These are phyloP conservation scores for Pseudocercospora fuligena DNA, from an alignment of 2,329 filamentous ascomycete species.

Conservation along the genomic window DNA sequence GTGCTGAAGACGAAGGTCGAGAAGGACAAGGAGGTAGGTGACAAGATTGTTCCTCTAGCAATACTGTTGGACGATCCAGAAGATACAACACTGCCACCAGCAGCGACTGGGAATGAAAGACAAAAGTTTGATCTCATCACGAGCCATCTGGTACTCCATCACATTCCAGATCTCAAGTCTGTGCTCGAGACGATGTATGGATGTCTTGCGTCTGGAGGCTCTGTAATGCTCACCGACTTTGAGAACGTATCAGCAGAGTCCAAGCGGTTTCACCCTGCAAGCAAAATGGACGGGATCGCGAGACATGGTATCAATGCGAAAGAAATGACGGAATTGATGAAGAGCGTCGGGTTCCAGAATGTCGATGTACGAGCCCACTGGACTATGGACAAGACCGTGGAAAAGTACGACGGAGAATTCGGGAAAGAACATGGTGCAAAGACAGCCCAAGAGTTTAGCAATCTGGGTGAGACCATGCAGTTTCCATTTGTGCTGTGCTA, in stretches of 20 bases:
- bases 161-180: conserved; percentile 31
- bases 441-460: background rate
- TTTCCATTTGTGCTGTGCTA: conserved; percentile 36
- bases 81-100: conserved; percentile 26
- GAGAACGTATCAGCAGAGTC: conserved; percentile 35
- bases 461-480: conserved; percentile 29
- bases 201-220: conserved; percentile 30
- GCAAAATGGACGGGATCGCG: conserved; percentile 34
- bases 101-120: conserved; percentile 12
- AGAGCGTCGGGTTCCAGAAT: conserved; percentile 29
- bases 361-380: conserved; percentile 31
- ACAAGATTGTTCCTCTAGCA: conserved; percentile 32
- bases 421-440: conserved; percentile 16
- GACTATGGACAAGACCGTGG: conserved; percentile 36
- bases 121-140: conserved; percentile 36
- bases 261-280: conserved; percentile 32
- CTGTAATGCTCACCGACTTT: conserved; percentile 36
- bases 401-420: conserved; percentile 39
- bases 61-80: conserved; percentile 34
- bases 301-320: conserved; percentile 33
- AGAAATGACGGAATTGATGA: conserved; percentile 29
- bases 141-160: conserved; percentile 35
- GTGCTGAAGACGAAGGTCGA: conserved; percentile 31
- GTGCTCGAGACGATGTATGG: conserved; percentile 33
- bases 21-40: conserved; percentile 20